Base-by-base conservation (phyloP, 2,329 filamentous ascomycete species). In the Nothopassalora personata region DNA sequence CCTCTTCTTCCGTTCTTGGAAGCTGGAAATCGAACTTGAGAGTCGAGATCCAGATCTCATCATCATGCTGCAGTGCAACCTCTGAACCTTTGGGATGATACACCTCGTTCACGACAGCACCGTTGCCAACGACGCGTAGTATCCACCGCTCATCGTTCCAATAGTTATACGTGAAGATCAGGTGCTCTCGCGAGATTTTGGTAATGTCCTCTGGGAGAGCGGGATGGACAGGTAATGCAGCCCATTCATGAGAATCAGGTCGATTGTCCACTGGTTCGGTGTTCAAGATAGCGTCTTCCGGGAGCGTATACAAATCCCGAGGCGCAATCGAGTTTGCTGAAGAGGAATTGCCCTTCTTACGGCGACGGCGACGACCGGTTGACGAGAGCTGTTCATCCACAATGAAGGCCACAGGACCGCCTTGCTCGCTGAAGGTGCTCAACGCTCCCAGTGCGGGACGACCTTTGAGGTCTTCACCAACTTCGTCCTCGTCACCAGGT, bases 151-250 rank as follows among this genome's bases (percentile, higher is more conserved):
- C 79, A 45, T 79, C 79, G 11, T 83, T 77, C 27, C 30, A 34
- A 61, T 82, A 79, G 67, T 89, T 88, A 74, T 86, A 92, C 50
- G 82, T 78, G 65, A 93, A 90, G 67, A 85, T 86, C 52, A 90
- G 77, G 71, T 93, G 89, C 66, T 87, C 79, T 61, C 88, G 80
- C 3, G 89, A 92, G 56, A 92, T 91, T 53, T 82, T 83, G 69
- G 88, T 89, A 53, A 88, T 89, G 62, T 82, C 84, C 60, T 73
- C 78, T 2, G 84, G 82, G 60, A 84, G 82, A 0, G 84, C 85
- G 3, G 88, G 89, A 71, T 91, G 89, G 48, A 92, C 89, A 34
- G 84, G 84, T 52, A 91, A 49, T 31, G 57, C 51, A 10, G 58
- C 60, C 52, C 60, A 64, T 66, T 72, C 64, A 30, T 71, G 70